These are phyloP conservation scores for Termitomyces heimii DNA, from an alignment of 768 basidiomycete genomes.

Conservation along the genomic window DNA sequence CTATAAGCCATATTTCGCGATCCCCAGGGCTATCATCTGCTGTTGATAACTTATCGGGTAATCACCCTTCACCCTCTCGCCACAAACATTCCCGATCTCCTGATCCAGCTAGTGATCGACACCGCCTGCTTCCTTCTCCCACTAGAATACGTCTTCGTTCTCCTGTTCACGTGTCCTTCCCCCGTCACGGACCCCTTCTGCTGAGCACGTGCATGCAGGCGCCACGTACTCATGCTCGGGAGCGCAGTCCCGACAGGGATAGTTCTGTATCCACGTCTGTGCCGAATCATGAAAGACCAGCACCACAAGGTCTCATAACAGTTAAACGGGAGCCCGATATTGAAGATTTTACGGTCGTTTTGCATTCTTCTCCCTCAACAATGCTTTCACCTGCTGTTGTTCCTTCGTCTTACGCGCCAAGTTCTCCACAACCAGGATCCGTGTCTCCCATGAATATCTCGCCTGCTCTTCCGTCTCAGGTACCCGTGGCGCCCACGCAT, in stretches of 20 bases:
- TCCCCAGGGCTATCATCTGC: neutral
- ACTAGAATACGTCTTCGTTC: neutral
- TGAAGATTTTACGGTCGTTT: neutral
- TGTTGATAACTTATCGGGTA: neutral
- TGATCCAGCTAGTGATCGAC: neutral
- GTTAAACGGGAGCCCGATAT: conserved; percentile 8
- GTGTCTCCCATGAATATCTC: neutral
- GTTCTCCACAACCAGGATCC: neutral
- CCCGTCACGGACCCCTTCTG: neutral
- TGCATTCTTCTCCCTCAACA: neutral
- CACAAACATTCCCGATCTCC: neutral
- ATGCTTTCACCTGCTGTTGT: neutral
- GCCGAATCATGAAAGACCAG: neutral
- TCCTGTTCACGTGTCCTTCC: neutral
- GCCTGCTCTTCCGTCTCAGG: neutral
- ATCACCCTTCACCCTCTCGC: neutral
- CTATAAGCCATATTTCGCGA: neutral
- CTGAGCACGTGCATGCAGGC: neutral
- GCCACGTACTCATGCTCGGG: neutral
- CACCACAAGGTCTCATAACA: neutral
- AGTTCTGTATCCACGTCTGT: neutral
- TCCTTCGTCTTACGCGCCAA: neutral
- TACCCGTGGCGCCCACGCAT: neutral
- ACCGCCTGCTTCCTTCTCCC: neutral
- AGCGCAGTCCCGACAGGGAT: neutral